Conservation (phyloP, 768 basidiomycete species). For the Pisolithus marmoratus region DNA sequence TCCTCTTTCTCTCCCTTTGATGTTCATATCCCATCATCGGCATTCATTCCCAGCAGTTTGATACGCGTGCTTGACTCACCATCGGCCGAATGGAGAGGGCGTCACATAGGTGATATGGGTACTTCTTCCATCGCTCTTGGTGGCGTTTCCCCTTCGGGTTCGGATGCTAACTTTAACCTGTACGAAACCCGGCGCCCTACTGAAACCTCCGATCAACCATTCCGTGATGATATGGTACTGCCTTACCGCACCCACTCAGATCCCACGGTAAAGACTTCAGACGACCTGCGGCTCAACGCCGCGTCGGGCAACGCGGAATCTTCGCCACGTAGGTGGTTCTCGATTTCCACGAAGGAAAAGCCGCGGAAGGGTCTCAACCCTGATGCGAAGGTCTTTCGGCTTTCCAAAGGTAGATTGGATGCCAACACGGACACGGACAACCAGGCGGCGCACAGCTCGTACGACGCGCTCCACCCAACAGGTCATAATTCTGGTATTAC, state of each 20-base stretch:
- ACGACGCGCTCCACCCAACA: conserved; percentile 57
- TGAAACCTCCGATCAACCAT: conserved; percentile 7
- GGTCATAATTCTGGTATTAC: conserved; percentile 38
- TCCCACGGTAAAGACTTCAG: conserved; percentile 18
- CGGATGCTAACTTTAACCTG: conserved; percentile 37
- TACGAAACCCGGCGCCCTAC: conserved; percentile 39
- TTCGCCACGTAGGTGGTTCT: conserved; percentile 44
- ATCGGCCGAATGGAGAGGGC: conserved; percentile 48
- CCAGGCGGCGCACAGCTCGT: conserved; percentile 6
- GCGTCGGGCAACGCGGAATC: conserved; percentile 15
- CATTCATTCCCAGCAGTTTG: conserved; percentile 51
- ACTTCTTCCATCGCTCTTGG: conserved; percentile 36
- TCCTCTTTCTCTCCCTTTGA: conserved; percentile 54
- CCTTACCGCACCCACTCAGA: conserved; percentile 33
- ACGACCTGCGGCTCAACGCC: conserved; percentile 9
- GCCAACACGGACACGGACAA: conserved; percentile 6
- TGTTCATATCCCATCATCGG: conserved; percentile 33
- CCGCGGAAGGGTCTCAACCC: conserved; percentile 73
- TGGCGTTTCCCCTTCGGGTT: conserved; percentile 18
- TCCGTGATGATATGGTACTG: conserved; percentile 19
- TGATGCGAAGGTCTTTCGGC: conserved; percentile 78
- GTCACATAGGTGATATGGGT: conserved; percentile 10
- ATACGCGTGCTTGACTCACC: conserved; percentile 44
- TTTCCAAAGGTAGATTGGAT: conserved; percentile 27
- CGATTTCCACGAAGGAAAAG: conserved; percentile 38